Evolutionary conservation across 1,284 basidiomycete genomes (phyloP), one percentile per base, ranked within the genome.

Genomic region (Moniliella sp.): DNA sequence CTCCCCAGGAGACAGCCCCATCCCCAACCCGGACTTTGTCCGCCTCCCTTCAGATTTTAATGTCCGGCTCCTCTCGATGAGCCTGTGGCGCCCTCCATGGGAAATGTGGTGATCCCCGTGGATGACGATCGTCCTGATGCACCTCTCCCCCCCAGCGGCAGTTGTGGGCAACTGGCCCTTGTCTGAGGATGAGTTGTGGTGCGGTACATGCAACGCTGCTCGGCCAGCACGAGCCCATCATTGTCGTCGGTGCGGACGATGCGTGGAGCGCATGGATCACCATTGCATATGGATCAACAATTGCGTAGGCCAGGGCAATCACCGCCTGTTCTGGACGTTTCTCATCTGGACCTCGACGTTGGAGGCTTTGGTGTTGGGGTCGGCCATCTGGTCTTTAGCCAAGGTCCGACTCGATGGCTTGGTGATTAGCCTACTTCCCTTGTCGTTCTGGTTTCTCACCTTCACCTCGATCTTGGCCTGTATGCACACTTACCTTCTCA

Each of bases 241-340:
- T 61, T 82, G 78, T 62, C 64, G 74, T 11, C 62, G 63, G 15
- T 80, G 76, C 63, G 75, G 72, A 9, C 46, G 75, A 66, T 78
- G 76, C 48, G 66, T 78, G 0, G 55, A 78, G 30, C 71, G 70
- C 49, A 78, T 72, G 52, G 76, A 79, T 49, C 76, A 79, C 59
- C 76, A 79, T 49, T 59, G 57, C 35, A 27, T 31, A 10, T 63
- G 77, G 77, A 73, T 81, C 31, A 77, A 76, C 16, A 75, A 78
- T 44, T 81, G 78, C 48, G 76, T 81, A 5, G 78, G 78, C 8
- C 77, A 76, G 3, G 67, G 69, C 28, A 82, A 82, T 54, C 73
- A 79, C 45, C 78, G 76, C 69, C 78, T 74, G 55, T 78, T 79
- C 60, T 42, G 75, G 36, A 73, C 74, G 50, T 81, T 82, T 49